phyloP scores from a whole-genome alignment of 2,329 filamentous ascomycete genomes.

The Aspergillus amoenus region DNA sequence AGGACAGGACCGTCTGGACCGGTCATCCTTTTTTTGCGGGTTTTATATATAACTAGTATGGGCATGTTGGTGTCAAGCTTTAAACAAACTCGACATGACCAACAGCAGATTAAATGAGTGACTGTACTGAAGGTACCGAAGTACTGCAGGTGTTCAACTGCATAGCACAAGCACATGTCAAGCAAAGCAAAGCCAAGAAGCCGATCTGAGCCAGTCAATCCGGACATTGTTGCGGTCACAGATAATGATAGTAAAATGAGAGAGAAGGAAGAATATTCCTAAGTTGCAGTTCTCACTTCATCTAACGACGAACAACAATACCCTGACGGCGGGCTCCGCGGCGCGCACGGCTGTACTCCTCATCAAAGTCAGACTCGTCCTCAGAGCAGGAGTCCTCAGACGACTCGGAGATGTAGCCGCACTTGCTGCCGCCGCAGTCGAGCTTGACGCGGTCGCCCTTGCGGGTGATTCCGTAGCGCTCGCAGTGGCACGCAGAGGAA shows the following conservation, averaged over 20 bases:
- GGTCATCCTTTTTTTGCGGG: slow-evolving; percentile 10
- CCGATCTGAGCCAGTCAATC: slow-evolving; percentile 4
- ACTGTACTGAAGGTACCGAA: slow-evolving; percentile 13
- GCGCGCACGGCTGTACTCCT: slow-evolving; percentile 39
- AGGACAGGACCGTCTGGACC: background rate
- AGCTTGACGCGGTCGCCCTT: slow-evolving; percentile 91
- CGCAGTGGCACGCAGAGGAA: slow-evolving; percentile 75
- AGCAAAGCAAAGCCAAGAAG: slow-evolving; percentile 7
- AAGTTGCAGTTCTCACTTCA: background rate
- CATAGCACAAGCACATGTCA: slow-evolving; percentile 9
- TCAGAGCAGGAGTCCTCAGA: slow-evolving; percentile 71
- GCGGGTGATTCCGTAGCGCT: slow-evolving; percentile 95
- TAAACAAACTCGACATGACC: background rate
- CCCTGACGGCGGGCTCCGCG: slow-evolving; percentile 36
- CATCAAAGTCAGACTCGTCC: slow-evolving; percentile 46
- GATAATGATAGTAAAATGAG: too few relatives aligned
- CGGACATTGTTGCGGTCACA: background rate
- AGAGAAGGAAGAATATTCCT: background rate
- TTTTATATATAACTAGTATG: background rate
- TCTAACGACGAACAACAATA: slow-evolving; percentile 41
- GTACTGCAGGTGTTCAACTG: background rate
- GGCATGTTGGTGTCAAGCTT: too few relatives aligned
- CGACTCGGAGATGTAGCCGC: slow-evolving; percentile 68
- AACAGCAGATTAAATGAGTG: slow-evolving; percentile 17
- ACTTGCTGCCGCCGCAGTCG: slow-evolving; percentile 87